phyloP scores from a whole-genome alignment of 2,329 filamentous ascomycete genomes.

The Colletotrichum australisinense region DNA sequence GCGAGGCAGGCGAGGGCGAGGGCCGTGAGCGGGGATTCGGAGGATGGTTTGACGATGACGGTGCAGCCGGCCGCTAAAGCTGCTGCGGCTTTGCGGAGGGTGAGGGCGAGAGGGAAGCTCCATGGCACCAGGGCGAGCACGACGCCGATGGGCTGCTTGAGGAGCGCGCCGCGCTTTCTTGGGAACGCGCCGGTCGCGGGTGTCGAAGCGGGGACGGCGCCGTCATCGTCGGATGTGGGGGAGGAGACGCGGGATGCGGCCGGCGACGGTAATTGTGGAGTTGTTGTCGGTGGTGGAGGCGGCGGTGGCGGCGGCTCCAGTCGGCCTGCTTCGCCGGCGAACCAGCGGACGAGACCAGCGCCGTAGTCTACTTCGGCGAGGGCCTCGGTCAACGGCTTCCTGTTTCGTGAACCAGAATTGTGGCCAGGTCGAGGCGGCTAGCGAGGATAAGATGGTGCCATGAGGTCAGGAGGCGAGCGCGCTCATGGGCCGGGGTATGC shows the following conservation, averaged over 20 bases:
- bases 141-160: constrained; percentile 48
- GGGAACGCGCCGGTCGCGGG: background rate
- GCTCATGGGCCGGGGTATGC: constrained; percentile 48
- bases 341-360: constrained; percentile 66
- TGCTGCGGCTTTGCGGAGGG: constrained; percentile 58
- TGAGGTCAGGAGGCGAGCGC: constrained; percentile 47
- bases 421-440: constrained; percentile 52
- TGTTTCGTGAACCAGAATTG: constrained; percentile 59
- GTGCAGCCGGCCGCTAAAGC: constrained; percentile 80
- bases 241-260: constrained; percentile 3
- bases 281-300: background rate
- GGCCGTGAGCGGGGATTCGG: constrained; percentile 38
- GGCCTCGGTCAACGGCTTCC: constrained; percentile 67
- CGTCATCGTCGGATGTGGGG: background rate
- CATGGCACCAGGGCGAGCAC: constrained; percentile 52
- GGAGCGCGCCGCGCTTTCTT: background rate
- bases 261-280: background rate
- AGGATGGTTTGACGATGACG: constrained; percentile 63
- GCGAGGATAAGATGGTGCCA: constrained; percentile 51
- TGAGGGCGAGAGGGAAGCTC: constrained; percentile 71
- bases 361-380: constrained; percentile 67
- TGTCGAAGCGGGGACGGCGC: background rate
- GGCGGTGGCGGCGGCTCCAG: constrained; percentile 57
- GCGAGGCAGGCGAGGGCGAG: constrained; percentile 71
- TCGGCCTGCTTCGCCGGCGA: constrained; percentile 61